These are phyloP conservation scores for Hansfordia pulvinata DNA, from an alignment of 2,329 filamentous ascomycete genomes.

Conservation along the genomic window DNA sequence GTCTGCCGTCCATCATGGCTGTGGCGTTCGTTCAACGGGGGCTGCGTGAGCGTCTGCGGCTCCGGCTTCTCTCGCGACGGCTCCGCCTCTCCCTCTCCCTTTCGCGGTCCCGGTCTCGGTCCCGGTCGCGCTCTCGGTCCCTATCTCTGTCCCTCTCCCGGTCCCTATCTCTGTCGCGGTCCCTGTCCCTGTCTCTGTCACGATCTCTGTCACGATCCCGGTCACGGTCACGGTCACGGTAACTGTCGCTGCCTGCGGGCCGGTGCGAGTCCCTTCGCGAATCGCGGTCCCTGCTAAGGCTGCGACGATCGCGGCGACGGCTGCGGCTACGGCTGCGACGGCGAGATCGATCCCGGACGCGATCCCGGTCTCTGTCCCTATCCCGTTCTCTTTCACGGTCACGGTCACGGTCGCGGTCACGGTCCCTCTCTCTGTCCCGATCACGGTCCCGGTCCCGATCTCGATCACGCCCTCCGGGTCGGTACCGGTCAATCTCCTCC, in stretches of 20 bases:
- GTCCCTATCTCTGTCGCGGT: conserved; percentile 9
- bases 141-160: conserved; percentile 21
- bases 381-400: conserved; percentile 8
- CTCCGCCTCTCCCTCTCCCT: conserved; percentile 5
- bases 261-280: conserved; percentile 2
- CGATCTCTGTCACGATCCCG: conserved; percentile 16
- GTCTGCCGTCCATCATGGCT: too few species aligned
- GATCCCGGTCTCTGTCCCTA: conserved; percentile 13
- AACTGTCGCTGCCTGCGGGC: conserved; percentile 8
- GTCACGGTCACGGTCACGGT: conserved; percentile 8
- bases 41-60: conserved; percentile 8
- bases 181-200: conserved; percentile 12
- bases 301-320: conserved; percentile 5
- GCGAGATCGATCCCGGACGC: conserved; percentile 1
- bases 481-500: conserved; percentile 33
- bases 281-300: conserved; percentile 2
- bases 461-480: conserved; percentile 26
- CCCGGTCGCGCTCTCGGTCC: conserved; percentile 22
- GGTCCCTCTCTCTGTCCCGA: conserved; percentile 14
- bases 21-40: too few species aligned
- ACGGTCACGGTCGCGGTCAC: conserved; percentile 6
- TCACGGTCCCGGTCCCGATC: conserved; percentile 10
- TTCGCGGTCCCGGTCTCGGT: conserved; percentile 20
- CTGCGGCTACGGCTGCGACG: conserved; percentile 8
- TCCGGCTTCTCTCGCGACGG: conserved; percentile 6